These are phyloP conservation scores for Oryza longistaminata DNA, from an alignment of 176 grass and related monocot species.

Conservation along the genomic window DNA sequence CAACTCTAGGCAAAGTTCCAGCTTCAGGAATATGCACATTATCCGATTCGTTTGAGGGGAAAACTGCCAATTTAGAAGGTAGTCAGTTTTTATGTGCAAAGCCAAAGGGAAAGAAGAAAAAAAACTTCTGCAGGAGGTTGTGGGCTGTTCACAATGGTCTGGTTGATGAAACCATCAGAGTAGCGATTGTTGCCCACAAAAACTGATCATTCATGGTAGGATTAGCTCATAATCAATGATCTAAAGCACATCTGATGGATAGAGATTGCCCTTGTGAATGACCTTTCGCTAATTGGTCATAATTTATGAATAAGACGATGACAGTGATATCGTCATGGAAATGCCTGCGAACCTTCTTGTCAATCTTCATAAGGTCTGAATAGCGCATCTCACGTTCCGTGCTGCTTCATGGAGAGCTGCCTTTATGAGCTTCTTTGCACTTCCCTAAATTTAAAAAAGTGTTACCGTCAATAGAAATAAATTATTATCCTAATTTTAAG, in stretches of 20 bases:
- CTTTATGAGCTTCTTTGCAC: conserved; percentile 87
- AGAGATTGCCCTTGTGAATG: conserved; percentile 47
- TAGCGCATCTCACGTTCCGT: conserved; percentile 91
- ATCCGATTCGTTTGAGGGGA: conserved; percentile 12
- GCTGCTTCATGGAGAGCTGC: conserved; percentile 95
- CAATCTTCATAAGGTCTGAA: conserved; percentile 87
- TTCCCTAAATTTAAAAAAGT: conserved; percentile 58
- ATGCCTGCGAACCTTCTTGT: conserved; percentile 97
- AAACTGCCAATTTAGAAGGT: conserved; percentile 37
- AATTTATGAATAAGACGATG: conserved; percentile 85
- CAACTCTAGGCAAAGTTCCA: conserved; percentile 46
- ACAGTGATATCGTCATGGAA: conserved; percentile 97
- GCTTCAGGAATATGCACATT: conserved; percentile 44
- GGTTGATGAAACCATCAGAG: conserved; percentile 10
- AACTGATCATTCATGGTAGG: conserved; percentile 18
- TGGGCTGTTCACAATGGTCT: conserved; percentile 23
- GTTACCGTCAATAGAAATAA: conserved; percentile 1
- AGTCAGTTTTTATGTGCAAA: conserved; percentile 60
- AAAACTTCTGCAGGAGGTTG: conserved; percentile 25
- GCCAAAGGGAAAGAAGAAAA: neutral
- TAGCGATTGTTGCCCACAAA: conserved; percentile 3
- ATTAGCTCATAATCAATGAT: conserved; percentile 59
- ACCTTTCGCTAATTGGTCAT: conserved; percentile 55
- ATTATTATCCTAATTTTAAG: neutral
- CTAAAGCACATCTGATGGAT: conserved; percentile 76